Evolutionary conservation across 805 yeast genomes (phyloP), one percentile per base, ranked within the genome.

Genomic region (Metahyphopichia silvanorum): DNA sequence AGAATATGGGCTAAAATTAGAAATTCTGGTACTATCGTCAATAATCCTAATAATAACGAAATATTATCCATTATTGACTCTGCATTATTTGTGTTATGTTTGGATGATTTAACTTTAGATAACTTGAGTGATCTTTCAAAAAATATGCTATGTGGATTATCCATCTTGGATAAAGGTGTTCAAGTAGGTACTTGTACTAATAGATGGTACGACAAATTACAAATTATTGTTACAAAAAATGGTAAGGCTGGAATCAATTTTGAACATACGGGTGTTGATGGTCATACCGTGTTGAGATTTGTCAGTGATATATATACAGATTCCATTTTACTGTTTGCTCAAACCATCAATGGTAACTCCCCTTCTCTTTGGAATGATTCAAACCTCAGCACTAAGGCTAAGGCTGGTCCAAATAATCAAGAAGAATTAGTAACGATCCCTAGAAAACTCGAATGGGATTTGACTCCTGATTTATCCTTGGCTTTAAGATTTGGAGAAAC

Each of bases 251-350:
- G 97, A 18, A 80, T 88, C 44, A 88, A 89, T 57, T 88, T 88
- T 53, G 97, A 88, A 51, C 93, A 88, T 52, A 84, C 97, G 0
- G 96, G 96, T 46, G 94, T 88, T 17, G 97, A 88, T 60, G 97
- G 97, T 35, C 96, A 88, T 57, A 88, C 97, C 0, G 95, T 88
- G 4, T 64, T 88, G 44, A 64, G 96, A 42, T 82, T 84, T 64
- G 95, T 87, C 10, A 78, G 87, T 24, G 96, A 88, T 57, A 84
- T 88, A 34, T 88, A 88, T 55, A 88, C 96, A 0, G 97, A 88
- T 55, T 82, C 95, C 1, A 86, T 88, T 33, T 65, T 88, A 40
- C 74, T 89, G 30, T 88, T 87, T 69, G 96, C 96, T 7, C 79
- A 76, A 48, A 72, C 84, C 10, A 87, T 88, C 48, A 86, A 88